Base-by-base conservation (phyloP, 2,329 filamentous ascomycete species). In the Paraconiothyrium brasiliense region DNA sequence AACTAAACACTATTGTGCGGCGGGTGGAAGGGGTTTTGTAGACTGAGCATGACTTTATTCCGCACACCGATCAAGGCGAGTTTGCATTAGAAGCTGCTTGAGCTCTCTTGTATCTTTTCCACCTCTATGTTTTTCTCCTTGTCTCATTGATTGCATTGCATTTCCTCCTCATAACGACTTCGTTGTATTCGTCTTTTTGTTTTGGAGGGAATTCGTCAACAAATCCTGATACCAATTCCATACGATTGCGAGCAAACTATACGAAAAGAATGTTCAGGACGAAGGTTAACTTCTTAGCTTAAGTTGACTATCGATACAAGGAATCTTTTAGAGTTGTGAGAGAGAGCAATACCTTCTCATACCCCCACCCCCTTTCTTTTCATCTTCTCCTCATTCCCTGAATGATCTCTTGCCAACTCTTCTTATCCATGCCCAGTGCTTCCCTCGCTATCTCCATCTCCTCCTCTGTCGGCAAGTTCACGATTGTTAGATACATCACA, bases 401-500 rank as follows among this genome's bases (percentile, higher is more conserved):
- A 27, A 58, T 41, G 37, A 62, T 59, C 11, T 67, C 59, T 27
- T 57, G 54, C 24, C 62, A 54, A 11, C 55, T 57, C 50, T 57
- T 64, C 43, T 56, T 43, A 16, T 65, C 63, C 24, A 59, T 44
- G 4, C 46, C 61, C 41, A 68, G 20, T 39, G 52, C 47, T 34
- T 35, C 24, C 34, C 61, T 61, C 22, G 67, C 66, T 41, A 63
- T 60, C n/a, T 50, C 66, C 63, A 72, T 50, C 41, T 73, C 70
- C 30, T 68, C 67, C 49, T 70, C 61, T 11, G 54, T 64, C 14
- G 70, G 70, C 65, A 72, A 20, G 59, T 71, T 70, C 8, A 73
- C 71, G 58, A 71, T 65, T 54, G 65, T 69, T 46, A 73, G 60
- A 49, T 72, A 73, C 51, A 73, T 39, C 13, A 71, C 59, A 58